These are phyloP conservation scores for Rhododendron mucronatum DNA, from an alignment of 148 eudicot genomes.

Conservation along the genomic window DNA sequence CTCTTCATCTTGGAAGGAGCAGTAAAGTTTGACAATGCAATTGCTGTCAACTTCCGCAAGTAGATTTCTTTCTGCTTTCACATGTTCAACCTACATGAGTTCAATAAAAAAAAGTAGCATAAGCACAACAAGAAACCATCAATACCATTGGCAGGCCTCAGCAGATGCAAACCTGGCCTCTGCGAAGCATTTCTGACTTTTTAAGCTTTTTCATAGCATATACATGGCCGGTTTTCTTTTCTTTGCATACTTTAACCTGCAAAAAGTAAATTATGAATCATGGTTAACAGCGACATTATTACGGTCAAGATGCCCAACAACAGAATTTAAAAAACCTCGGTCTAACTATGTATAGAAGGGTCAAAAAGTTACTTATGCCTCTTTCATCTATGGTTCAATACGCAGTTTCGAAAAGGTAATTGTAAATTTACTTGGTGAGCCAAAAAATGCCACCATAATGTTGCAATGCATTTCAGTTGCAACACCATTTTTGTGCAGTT, in stretches of 20 bases:
- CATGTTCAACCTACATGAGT: constrained; percentile 84
- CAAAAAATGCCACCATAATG: not conserved
- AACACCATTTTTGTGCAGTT: not conserved
- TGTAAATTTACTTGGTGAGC: not conserved
- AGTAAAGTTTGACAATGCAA: constrained; percentile 97
- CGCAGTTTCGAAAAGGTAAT: not conserved
- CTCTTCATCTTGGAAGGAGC: constrained; percentile 99
- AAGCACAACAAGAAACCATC: constrained; percentile 10
- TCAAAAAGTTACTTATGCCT: not conserved
- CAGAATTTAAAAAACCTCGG: constrained; percentile 1
- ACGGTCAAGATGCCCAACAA: not conserved
- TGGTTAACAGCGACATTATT: not conserved
- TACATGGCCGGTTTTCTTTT: constrained; percentile 84
- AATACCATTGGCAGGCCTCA: constrained; percentile 1
- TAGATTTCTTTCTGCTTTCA: constrained; percentile 94
- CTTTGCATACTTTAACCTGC: constrained; percentile 92
- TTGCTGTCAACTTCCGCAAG: constrained; percentile 99
- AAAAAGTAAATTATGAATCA: not conserved
- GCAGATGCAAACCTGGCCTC: constrained; percentile 71
- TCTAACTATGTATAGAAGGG: not conserved
- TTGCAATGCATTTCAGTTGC: not conserved
- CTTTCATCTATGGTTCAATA: not conserved
- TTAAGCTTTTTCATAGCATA: constrained; percentile 99
- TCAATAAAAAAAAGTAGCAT: constrained; percentile 6
- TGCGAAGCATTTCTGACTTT: constrained; percentile 96